These are phyloP conservation scores for Phylloporus rhodoxanthus DNA, from an alignment of 768 basidiomycete species.

Conservation along the genomic window DNA sequence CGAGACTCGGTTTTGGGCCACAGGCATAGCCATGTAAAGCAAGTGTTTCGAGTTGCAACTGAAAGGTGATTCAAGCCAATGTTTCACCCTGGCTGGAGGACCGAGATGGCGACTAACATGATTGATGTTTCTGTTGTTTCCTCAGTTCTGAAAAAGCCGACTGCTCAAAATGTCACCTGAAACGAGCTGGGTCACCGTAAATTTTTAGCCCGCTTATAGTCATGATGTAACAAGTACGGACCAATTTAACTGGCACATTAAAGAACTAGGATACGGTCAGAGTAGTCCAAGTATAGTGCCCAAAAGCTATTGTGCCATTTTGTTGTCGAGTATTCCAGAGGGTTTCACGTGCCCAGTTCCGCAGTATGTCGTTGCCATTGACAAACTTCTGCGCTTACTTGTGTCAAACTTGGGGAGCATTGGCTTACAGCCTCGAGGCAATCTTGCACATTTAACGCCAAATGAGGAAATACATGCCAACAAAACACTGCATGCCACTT, in stretches of 20 bases:
- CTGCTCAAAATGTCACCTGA: background rate
- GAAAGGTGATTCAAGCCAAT: background rate
- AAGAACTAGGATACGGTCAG: background rate
- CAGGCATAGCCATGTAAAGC: background rate
- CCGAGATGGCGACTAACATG: background rate
- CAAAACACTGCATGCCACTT: background rate
- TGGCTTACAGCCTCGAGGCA: slow-evolving; percentile 1
- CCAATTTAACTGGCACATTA: background rate
- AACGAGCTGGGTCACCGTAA: background rate
- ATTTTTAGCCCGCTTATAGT: background rate
- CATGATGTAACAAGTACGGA: background rate
- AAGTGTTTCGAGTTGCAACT: background rate
- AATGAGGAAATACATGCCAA: background rate
- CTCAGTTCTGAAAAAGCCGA: background rate
- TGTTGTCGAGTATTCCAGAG: too few species aligned
- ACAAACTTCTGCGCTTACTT: background rate
- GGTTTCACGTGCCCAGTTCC: too few species aligned
- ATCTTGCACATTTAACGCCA: background rate
- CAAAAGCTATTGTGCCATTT: background rate
- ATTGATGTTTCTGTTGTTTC: background rate
- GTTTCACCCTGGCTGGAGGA: background rate
- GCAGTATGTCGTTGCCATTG: too few species aligned
- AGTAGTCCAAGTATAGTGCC: background rate
- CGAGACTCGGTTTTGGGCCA: background rate
- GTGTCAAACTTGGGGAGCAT: background rate